phyloP scores from a whole-genome alignment of 148 eudicot species.

The Chenopodium suecicum region DNA sequence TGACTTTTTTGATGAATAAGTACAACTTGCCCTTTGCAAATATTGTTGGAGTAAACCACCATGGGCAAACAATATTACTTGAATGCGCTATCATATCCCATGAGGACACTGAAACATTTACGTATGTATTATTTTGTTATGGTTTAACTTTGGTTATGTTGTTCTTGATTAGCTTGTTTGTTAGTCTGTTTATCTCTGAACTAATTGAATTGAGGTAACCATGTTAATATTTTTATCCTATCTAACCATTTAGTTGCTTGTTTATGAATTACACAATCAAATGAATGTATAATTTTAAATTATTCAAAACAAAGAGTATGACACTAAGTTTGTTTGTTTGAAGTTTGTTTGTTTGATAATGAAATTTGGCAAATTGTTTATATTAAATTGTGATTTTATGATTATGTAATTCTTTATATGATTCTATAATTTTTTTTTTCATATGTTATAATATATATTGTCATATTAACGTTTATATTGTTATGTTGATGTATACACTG shows the following conservation, averaged over 20 bases:
- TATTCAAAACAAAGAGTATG: neutral
- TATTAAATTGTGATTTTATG: neutral
- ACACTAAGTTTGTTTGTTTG: neutral
- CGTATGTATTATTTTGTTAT: no score
- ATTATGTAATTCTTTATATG: neutral
- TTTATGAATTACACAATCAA: neutral
- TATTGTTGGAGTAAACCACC: no score
- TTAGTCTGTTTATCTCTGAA: neutral
- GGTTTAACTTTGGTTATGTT: neutral
- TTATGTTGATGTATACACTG: no score
- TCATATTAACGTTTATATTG: no score
- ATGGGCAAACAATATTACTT: no score
- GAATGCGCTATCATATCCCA: no score
- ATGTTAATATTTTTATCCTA: neutral
- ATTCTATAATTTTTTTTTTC: no score
- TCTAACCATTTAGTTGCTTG: neutral
- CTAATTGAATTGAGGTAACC: neutral
- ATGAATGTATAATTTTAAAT: neutral
- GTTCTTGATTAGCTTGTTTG: neutral
- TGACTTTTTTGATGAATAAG: no score
- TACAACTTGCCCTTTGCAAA: no score
- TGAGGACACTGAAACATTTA: no score
- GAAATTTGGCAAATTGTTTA: no score
- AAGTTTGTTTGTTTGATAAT: neutral
- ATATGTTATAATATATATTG: no score